Evolutionary conservation across 495 filamentous ascomycete genomes (phyloP).

Genomic region (Hypoxylon intermedium): DNA sequence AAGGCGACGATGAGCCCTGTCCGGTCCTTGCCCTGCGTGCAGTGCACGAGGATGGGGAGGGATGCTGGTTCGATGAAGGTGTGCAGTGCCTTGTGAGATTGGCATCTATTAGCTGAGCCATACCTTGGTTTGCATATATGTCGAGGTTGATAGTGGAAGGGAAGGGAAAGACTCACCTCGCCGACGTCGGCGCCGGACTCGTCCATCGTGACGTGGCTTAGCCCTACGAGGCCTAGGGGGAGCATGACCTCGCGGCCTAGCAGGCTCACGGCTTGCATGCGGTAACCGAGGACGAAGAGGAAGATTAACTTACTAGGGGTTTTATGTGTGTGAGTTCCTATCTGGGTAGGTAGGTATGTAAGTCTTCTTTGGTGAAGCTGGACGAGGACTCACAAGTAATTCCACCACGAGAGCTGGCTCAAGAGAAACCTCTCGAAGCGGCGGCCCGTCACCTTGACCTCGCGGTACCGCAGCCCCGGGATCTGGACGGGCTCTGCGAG

Average conservation of each 20-base stretch:
- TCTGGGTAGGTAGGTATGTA: no score
- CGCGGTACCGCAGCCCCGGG: conserved; percentile 62
- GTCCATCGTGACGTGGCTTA: conserved; percentile 70
- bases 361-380: neutral
- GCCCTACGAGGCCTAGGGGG: conserved; percentile 68
- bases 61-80: conserved; percentile 42
- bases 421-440: conserved; percentile 73
- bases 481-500: conserved; percentile 60
- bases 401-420: conserved; percentile 70
- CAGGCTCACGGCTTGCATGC: conserved; percentile 69
- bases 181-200: conserved; percentile 68
- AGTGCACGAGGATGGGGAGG: conserved; percentile 75
- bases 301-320: conserved; percentile 60
- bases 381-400: conserved; percentile 58
- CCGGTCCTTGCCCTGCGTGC: conserved; percentile 88
- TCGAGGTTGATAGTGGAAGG: neutral
- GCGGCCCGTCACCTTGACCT: conserved; percentile 76
- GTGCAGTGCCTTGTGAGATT: conserved; percentile 53
- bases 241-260: conserved; percentile 73
- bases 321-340: neutral
- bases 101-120: conserved; percentile 41
- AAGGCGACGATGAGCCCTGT: conserved; percentile 78
- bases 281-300: conserved; percentile 69
- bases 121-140: conserved; percentile 26
- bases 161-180: conserved; percentile 40